Base-by-base conservation (phyloP, 345 rosid species). In the Citrus unshiu region DNA sequence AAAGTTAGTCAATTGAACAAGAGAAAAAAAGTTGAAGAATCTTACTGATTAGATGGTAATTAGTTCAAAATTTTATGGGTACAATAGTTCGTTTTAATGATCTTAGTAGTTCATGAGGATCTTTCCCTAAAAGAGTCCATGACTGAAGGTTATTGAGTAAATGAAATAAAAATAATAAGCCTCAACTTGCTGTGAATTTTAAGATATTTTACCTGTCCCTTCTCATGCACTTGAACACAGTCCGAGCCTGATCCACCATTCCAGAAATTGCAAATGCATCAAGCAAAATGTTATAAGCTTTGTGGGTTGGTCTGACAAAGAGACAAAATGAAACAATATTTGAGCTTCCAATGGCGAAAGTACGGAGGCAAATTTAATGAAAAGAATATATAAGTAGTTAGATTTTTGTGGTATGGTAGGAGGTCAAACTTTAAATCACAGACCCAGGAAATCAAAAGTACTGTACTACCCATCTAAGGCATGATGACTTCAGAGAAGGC, bases 181-280 rank as follows among this genome's bases (percentile, higher is more conserved):
- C 27, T 60, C 21, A 60, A 63, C 73, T 75, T 43, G 74, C 16
- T 34, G 60, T 58, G 62, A 43, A 79, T 76, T 60, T 63, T 29
- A 37, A 25, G 27, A 57, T 40, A 25, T 24, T 49, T 75, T 86
- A 96, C 98, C 97, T 90, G 87, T 96, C 95, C 69, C 99, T 88
- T 81, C 95, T 90, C 99, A 95, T 95, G 91, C 95, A 89, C 85
- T 90, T 91, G 89, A 96, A 96, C 29, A 93, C 93, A 1, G 83
- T 86, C 71, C 86, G 87, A 75, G 99, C 97, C 84, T 96, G 98
- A 81, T 96, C 99, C 85, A 91, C 95, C 99, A 92, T 96, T 66
- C 97, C 98, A 27, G 95, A 91, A 54, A 96, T 90, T 63, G 98
- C 97, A 71, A 96, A 96, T 76, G 99, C 94, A 86, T 93, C 95